Evolutionary conservation across 495 filamentous ascomycete genomes (phyloP), one percentile per base, ranked within the genome.

Genomic region (Pyrenula massariospora): DNA sequence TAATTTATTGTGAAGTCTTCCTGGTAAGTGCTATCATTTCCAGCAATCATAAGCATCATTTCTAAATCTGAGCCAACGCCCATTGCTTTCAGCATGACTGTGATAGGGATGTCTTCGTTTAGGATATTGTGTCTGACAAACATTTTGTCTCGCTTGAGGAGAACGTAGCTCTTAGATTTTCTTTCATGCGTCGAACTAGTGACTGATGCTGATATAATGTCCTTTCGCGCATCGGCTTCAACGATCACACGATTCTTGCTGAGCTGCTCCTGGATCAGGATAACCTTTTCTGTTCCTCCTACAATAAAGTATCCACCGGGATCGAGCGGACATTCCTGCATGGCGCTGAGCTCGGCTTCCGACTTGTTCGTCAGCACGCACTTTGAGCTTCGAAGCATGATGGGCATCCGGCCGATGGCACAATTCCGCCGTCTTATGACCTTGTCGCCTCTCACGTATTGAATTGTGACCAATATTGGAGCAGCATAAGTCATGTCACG

Each of bases 221-320:
- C 86, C 59, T 95, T 95, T 66, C 92, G 91, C 2, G 83, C 79
- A 63, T 93, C 89, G 48, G 85, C 82, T 68, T 99, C 94, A 10
- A 99, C 91, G 65, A 99, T 95, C 57, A 97, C 89, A 73, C 93
- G 80, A 70, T 99, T 99, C 76, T 97, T 97, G 77, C 92, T 97
- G 65, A 97, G 73, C 69, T 97, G 93, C 62, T 99, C 93, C 68
- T 97, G 93, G 31, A 97, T 91, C 12, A 99, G 79, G 65, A 99
- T 97, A 53, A 97, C 93, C 74, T 97, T 97, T 63, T 99, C 93
- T 53, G 88, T 96, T 55, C 93, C 93, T 60, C 96, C 96, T 61
- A 98, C 83, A 61, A 98, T 88, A 65, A 99, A 99, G 68, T 99
- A 99, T 24, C 93, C 93, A 55, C 93, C 93, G 1, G 94, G 93